Evolutionary conservation across 2,329 filamentous ascomycete species (phyloP).

Genomic region (Ceratocystis lukuohia): DNA sequence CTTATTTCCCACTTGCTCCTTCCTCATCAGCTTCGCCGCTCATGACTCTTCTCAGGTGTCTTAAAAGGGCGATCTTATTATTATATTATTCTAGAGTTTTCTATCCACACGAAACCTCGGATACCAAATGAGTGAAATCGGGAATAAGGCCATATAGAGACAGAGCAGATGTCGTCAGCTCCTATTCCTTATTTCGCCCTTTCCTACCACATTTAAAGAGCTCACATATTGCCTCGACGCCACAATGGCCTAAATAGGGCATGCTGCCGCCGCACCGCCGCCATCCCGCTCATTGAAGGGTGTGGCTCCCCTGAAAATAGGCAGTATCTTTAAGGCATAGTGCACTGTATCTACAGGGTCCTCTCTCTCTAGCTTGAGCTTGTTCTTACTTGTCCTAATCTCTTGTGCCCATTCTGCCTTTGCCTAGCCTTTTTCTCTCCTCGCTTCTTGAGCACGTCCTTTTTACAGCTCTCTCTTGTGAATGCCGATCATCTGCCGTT

Average conservation of each 20-base stretch:
- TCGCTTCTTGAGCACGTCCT: not conserved
- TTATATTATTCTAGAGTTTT: not conserved
- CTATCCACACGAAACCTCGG: not conserved
- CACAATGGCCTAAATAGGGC: not conserved
- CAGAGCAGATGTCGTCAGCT: not conserved
- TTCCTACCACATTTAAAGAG: not conserved
- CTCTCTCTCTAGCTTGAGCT: not conserved
- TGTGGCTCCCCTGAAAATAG: not conserved
- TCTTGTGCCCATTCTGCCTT: not conserved
- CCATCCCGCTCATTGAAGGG: not conserved
- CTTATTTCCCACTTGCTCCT: not conserved
- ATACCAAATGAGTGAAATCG: too few species aligned
- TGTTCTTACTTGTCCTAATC: not conserved
- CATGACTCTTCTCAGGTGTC: too few species aligned
- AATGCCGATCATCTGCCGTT: slow-evolving; percentile 2
- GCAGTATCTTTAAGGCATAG: not conserved
- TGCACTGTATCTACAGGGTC: not conserved
- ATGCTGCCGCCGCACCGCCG: not conserved
- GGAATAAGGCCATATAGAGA: not conserved
- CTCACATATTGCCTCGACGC: not conserved
- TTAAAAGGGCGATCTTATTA: not conserved
- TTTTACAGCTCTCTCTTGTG: not conserved
- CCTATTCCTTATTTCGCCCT: not conserved
- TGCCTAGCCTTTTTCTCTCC: not conserved
- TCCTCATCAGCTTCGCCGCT: too few species aligned